Evolutionary conservation across 305 asterid genomes (phyloP).

Genomic region (Ilex paraguariensis): DNA sequence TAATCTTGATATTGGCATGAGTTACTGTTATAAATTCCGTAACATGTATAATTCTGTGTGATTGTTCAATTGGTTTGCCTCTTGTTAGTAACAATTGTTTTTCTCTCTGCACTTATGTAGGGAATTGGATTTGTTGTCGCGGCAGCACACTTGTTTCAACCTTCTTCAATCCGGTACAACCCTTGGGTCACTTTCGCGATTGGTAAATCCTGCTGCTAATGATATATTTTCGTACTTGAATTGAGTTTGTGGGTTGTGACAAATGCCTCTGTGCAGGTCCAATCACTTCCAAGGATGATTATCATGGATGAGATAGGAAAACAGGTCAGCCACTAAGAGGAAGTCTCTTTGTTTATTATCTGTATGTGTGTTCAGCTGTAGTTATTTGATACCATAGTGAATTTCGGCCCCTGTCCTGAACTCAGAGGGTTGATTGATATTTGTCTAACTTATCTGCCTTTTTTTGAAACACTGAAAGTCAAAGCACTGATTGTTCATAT

Average conservation of each 20-base stretch:
- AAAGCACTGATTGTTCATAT: too few species aligned
- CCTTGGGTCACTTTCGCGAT: slow-evolving; percentile 92
- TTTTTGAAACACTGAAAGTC: too few species aligned
- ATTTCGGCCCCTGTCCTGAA: too few species aligned
- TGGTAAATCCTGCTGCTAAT: slow-evolving; percentile 39
- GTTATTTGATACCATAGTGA: too few species aligned
- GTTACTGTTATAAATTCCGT: too few species aligned
- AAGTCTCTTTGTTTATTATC: not conserved
- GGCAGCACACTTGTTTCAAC: slow-evolving; percentile 89
- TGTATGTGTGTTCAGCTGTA: too few species aligned
- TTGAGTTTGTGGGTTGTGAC: slow-evolving; percentile 19
- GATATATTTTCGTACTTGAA: slow-evolving; percentile 4
- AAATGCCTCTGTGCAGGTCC: slow-evolving; percentile 60
- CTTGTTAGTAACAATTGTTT: slow-evolving; percentile 7
- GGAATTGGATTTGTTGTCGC: slow-evolving; percentile 87
- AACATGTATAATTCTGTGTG: not conserved
- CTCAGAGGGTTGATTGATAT: too few species aligned
- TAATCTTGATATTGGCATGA: too few species aligned
- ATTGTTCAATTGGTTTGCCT: not conserved
- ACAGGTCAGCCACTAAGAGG: slow-evolving; percentile 46
- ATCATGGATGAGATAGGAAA: slow-evolving; percentile 88
- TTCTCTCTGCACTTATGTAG: slow-evolving; percentile 23
- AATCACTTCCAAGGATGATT: slow-evolving; percentile 97
- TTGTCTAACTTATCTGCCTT: too few species aligned
- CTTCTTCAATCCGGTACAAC: slow-evolving; percentile 87